phyloP scores from a whole-genome alignment of 257 asterid species.

The Primulina huaijiensis region DNA sequence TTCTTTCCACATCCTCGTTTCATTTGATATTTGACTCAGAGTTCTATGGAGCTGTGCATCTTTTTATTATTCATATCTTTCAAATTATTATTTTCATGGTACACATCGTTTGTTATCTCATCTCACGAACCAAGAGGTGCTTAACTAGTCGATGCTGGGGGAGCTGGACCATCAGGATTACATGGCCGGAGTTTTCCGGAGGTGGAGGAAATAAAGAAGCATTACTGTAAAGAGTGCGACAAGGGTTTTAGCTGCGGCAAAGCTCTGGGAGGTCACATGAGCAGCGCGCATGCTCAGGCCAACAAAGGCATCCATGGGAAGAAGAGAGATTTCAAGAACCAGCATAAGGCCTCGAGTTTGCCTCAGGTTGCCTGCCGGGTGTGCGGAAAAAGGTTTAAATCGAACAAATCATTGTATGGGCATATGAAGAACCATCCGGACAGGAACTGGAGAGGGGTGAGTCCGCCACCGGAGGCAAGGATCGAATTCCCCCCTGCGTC shows the following conservation, averaged over 20 bases:
- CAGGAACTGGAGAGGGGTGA: constrained; percentile 55
- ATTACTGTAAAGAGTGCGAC: constrained; percentile 45
- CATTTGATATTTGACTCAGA: background rate
- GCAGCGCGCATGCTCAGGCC: constrained; percentile 77
- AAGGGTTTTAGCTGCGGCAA: constrained; percentile 56
- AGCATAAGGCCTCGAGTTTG: background rate
- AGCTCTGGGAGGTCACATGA: constrained; percentile 79
- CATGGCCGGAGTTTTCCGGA: background rate
- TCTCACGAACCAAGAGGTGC: no score
- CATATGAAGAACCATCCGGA: constrained; percentile 78
- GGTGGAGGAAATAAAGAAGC: constrained; percentile 20
- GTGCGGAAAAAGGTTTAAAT: constrained; percentile 38
- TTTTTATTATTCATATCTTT: no score
- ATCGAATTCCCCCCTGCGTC: background rate
- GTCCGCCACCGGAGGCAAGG: constrained; percentile 29
- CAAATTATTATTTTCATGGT: no score
- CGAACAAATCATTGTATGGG: constrained; percentile 49
- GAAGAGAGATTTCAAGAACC: constrained; percentile 25
- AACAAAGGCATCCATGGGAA: constrained; percentile 31
- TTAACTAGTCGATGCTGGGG: background rate
- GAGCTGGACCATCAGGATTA: background rate
- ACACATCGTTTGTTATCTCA: no score
- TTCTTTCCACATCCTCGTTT: background rate
- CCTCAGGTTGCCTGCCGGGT: background rate
- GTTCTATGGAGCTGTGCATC: no score